Evolutionary conservation across 148 eudicot genomes (phyloP).

Genomic region (Rhododendron molle): DNA sequence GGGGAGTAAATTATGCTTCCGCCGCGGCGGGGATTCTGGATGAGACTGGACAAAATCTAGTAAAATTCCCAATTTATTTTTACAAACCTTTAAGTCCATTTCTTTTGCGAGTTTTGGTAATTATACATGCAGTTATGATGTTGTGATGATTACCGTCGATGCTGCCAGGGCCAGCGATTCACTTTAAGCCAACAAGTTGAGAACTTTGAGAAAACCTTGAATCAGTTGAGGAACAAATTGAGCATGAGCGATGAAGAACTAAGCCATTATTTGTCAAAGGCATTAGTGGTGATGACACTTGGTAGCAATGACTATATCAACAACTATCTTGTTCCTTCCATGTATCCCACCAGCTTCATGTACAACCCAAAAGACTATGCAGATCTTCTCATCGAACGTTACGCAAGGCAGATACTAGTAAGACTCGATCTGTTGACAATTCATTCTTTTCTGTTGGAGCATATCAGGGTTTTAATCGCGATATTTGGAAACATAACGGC

Average conservation of each 20-base stretch:
- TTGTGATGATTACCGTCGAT: background rate
- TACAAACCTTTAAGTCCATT: background rate
- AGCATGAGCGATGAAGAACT: slow-evolving; percentile 37
- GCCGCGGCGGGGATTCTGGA: slow-evolving; percentile 81
- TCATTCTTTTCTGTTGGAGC: background rate
- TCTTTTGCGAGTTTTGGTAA: background rate
- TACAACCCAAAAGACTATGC: slow-evolving; percentile 59
- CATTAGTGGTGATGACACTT: slow-evolving; percentile 47
- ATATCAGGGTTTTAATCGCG: background rate
- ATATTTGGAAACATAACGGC: no score
- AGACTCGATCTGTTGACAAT: background rate
- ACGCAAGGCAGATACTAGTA: slow-evolving; percentile 50
- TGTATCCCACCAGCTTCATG: slow-evolving; percentile 36
- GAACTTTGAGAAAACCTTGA: slow-evolving; percentile 47
- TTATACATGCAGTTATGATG: background rate
- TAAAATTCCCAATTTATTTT: slow-evolving; percentile 3
- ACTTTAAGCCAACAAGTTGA: slow-evolving; percentile 57
- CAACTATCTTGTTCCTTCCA: slow-evolving; percentile 46
- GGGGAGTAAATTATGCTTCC: slow-evolving; percentile 79
- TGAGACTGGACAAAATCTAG: slow-evolving; percentile 60
- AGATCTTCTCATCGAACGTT: slow-evolving; percentile 49
- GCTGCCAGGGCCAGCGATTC: slow-evolving; percentile 52
- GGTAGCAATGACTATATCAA: slow-evolving; percentile 92
- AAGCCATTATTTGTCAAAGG: slow-evolving; percentile 34
- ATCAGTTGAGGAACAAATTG: slow-evolving; percentile 27